Evolutionary conservation across 768 basidiomycete genomes (phyloP), one percentile per base, ranked within the genome.

Genomic region (Amanita subjunquillea): DNA sequence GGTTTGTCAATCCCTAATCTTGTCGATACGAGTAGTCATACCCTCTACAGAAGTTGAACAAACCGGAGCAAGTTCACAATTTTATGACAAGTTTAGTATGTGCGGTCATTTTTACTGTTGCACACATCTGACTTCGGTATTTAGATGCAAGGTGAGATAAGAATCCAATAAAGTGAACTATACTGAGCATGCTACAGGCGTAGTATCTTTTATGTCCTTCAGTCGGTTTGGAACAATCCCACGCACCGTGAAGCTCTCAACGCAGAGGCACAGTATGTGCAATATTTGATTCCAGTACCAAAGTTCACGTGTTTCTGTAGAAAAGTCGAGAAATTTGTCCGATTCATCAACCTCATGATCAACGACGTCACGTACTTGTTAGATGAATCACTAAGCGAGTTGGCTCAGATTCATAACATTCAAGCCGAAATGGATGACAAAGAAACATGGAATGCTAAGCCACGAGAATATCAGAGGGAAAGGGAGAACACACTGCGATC

Each of bases 281-380:
- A 23, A 22, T 43, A n/a, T 13, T 17, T 43, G 4, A 36, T 10
- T 2, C 30, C 23, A 6, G 23, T 29, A 23, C 49, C 46, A 23
- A 17, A 20, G 38, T 36, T 46, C 25, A 57, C 37, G 53, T 50
- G 44, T 23, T 23, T 17, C 42, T 47, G 17, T 54, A 94, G 90
- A 57, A 81, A 91, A 62, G 84, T 89, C 45, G 91, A 96, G 59
- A 87, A 90, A 67, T 98, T 98, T 65, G 85, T 98, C 50, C 84
- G 85, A 52, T 98, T 99, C 66, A 79, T 94, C 70, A 98, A 99
- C 69, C 74, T 97, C 60, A 88, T 98, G 82, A 96, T 98, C 73
- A 97, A 96, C 76, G 96, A 99, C 60, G 92, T 95, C 51, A 98
- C 95, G 7, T 98, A 93, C 67, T 86, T 97, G 49, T 84, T 99